Base-by-base conservation (phyloP, 148 eudicot species). In the Camellia sinensis region DNA sequence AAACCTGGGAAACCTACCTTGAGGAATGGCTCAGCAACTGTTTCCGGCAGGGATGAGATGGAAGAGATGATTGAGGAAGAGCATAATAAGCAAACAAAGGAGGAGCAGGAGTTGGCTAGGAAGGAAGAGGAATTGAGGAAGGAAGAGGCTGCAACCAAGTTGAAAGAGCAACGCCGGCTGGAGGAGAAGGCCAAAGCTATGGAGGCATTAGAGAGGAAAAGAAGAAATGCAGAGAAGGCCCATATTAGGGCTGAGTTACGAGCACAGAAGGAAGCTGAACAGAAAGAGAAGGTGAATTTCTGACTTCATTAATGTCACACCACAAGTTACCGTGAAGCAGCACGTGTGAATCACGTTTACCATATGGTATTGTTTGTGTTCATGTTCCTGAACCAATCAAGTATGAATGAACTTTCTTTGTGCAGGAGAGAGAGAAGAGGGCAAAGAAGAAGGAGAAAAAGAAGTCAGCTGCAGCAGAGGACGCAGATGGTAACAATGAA, bases 141-240 rank as follows among this genome's bases (percentile, higher is more conserved):
- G 74, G 81, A 79, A 72, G 90, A 87, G 84, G 91, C 83, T 74
- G 96, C 84, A 48, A 97, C 85, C 43, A 85, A 84, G 81, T 82
- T 95, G 88, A 93, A 87, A 86, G 97, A 91, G 84, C 86, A 87
- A 76, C 90, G 85, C 1, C 90, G 85, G 64, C 72, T 82, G 80
- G 94, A 92, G 79, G 98, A 88, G 86, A 89, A 87, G 76, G 97
- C 84, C 37, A 95, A 95, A 87, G 94, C 94, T 37, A 74, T 83
- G 72, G 94, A 95, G 82, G 98, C 98, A n/a, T 60, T 86, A 19
- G 93, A 91, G 78, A 92, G 97, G 89, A 95, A 93, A 84, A 92
- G 84, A 81, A 79, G 85, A 80, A 85, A 78, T 73, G 92, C 92
- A 8, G 89, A 90, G 85, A 95, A 95, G 87, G 91, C 91, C 29